Base-by-base conservation (phyloP, 495 filamentous ascomycete genomes). In the Aspergillus affinis region DNA sequence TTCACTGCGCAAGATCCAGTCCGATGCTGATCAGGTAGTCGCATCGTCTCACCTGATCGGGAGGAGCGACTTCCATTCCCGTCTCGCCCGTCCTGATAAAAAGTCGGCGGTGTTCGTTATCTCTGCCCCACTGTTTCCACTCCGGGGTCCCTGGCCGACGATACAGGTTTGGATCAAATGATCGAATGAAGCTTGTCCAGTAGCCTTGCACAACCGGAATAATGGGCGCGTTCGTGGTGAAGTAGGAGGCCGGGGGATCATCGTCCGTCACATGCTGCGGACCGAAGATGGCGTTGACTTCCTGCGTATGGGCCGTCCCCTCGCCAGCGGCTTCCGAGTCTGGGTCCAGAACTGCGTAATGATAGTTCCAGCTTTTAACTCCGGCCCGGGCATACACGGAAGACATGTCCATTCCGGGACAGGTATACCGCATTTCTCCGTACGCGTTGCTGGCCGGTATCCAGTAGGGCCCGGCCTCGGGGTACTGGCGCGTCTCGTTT, bases 341-440 rank as follows among this genome's bases (percentile, higher is more conserved):
- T 0, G 78, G 75, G 60, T 88, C 84, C 41, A 79, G 59, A 3
- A 91, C 88, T 60, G 86, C 85, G 65, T 83, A 91, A 32, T 83
- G 83, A 64, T 91, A 92, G 63, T 82, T 84, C 78, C 82, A 89
- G 55, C 73, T 81, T 21, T 64, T 52, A 4, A 75, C 17, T 17
- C 74, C 77, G 26, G 75, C 67, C 7, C 63, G 47, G 6, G 73
- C 65, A 61, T 81, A 77, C 0, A 75, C 68, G 5, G 75, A 67
- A 17, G 78, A 83, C 70, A 87, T 71, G 66, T 77, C 84, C 20
- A 89, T 75, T 1, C 81, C 81, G 0, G 88, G 88, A 57, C 89
- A 92, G 65, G 78, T 87, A 72, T 91, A 91, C n/a, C 88, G 82
- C 58, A 90, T 79, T 62, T 91, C 86, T 21, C 88, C 88, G 65